These are phyloP conservation scores for Hypsizygus ulmarius DNA, from an alignment of 1,284 basidiomycete genomes.

Conservation along the genomic window DNA sequence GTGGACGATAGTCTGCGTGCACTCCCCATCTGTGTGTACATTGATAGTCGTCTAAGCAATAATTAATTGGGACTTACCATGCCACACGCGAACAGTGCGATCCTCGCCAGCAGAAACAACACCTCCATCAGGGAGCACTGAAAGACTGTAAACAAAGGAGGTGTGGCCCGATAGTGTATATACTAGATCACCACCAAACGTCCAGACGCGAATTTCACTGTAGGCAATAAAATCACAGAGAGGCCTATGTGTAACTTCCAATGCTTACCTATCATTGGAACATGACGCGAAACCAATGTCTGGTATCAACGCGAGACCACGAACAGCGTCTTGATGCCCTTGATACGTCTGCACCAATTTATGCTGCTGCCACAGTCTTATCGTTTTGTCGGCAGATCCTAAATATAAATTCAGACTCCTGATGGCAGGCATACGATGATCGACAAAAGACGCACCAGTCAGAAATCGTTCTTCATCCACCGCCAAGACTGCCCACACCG, in stretches of 20 bases:
- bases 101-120: conserved; percentile 46
- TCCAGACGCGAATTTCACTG: conserved; percentile 92
- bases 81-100: conserved; percentile 44
- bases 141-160: conserved; percentile 93
- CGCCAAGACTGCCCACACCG: conserved; percentile 92
- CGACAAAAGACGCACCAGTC: conserved; percentile 56
- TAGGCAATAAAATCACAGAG: conserved; percentile 5
- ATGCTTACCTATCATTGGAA: conserved; percentile 84
- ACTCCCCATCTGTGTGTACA: conserved; percentile 55
- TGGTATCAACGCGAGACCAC: conserved; percentile 76
- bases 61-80: conserved; percentile 28
- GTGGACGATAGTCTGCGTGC: conserved; percentile 84
- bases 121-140: conserved; percentile 59
- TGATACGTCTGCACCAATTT: conserved; percentile 72
- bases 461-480: conserved; percentile 78
- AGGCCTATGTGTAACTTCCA: background rate
- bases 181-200: conserved; percentile 74
- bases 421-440: conserved; percentile 9
- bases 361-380: conserved; percentile 84
- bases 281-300: conserved; percentile 93
- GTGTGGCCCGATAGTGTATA: conserved; percentile 89
- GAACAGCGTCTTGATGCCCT: conserved; percentile 90
- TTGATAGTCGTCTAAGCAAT: background rate
- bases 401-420: conserved; percentile 9
- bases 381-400: conserved; percentile 96